Evolutionary conservation across 768 basidiomycete species (phyloP), one percentile per base, ranked within the genome.

Genomic region (Boletus reticuloceps): DNA sequence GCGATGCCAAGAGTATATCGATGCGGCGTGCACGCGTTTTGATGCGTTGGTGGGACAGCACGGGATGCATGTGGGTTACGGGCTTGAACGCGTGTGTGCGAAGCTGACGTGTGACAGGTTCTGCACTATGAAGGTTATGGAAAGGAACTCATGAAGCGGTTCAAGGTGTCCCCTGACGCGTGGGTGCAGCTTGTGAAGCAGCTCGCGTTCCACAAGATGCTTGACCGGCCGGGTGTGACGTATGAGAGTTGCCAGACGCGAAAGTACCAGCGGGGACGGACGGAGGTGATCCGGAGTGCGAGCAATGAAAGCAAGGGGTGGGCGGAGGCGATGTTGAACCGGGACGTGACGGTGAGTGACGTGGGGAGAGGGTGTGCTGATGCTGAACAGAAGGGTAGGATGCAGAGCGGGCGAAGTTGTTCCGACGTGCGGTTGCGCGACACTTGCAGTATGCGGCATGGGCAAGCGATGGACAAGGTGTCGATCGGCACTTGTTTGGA

Each of bases 211-310:
- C 84, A 89, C 71, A 94, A 95, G 75, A 82, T 94, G 79, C 80
- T 77, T 63, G 75, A 77, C 7, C 79, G 89, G 2, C 85, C 89
- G 10, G 90, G 83, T 3, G 85, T 91, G 44, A 86, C 89, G 57
- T 99, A 99, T 75, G 96, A 99, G 78, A 88, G 86, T 58, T 88
- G 89, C 6, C 95, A 98, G 75, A 98, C 96, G 51, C 80, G 97
- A 27, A 94, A 91, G 69, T 99, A 84, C 77, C 83, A 91, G 69
- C 81, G 79, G 1, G 97, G 97, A 0, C 78, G 96, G 50, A 99
- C 96, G 7, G 97, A 99, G 75, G 96, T 98, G 37, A 97, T 98
- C 61, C 81, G 96, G 16, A 84, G 83, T 58, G 88, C 87, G 31
- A 91, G 89, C 59, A 81, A 78, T 45, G 92, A 98, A 75, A 87